Evolutionary conservation across 352 stramenopile genomes (phyloP).

Genomic region (Pythium utonaiense): DNA sequence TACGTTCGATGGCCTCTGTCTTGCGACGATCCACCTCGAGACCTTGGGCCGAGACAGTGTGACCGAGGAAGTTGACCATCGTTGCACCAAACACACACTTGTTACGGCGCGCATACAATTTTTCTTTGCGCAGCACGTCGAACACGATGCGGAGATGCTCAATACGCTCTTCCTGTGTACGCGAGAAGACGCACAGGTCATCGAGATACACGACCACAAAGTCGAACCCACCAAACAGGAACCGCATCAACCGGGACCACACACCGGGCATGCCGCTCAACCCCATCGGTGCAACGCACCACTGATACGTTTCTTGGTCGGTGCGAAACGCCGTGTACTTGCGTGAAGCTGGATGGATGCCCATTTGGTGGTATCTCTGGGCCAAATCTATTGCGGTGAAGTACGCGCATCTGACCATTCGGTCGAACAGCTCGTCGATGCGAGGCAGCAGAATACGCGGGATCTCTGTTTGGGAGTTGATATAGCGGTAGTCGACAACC

Average conservation of each 20-base stretch:
- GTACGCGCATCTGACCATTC: slow-evolving; percentile 8
- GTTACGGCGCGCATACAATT: slow-evolving; percentile 13
- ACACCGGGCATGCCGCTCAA: slow-evolving; percentile 34
- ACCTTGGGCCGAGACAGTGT: slow-evolving; percentile 20
- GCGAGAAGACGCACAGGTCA: slow-evolving; percentile 36
- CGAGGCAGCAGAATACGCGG: slow-evolving; percentile 22
- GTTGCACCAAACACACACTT: slow-evolving; percentile 28
- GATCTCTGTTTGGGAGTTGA: slow-evolving; percentile 21
- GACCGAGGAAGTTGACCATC: slow-evolving; percentile 26
- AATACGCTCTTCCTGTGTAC: slow-evolving; percentile 22
- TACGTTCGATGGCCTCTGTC: slow-evolving; percentile 23
- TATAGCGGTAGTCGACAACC: slow-evolving; percentile 23
- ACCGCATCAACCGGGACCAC: slow-evolving; percentile 36
- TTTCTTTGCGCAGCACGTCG: slow-evolving; percentile 21
- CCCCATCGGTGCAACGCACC: slow-evolving; percentile 39
- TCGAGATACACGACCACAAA: slow-evolving; percentile 41
- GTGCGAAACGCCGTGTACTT: slow-evolving; percentile 36
- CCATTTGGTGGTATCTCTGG: slow-evolving; percentile 37
- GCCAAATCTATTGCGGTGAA: slow-evolving; percentile 26
- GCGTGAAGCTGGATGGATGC: neutral
- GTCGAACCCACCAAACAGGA: slow-evolving; percentile 25
- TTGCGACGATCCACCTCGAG: slow-evolving; percentile 24
- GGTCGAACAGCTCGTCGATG: slow-evolving; percentile 26
- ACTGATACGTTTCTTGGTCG: slow-evolving; percentile 34
- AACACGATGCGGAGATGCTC: slow-evolving; percentile 11